Percentiles rank a stretch among this genome's conserved stretches.
Evolutionary conservation across 1,139 yeast species (phyloP).

Genomic region (Meyerozyma elateridarum): DNA sequence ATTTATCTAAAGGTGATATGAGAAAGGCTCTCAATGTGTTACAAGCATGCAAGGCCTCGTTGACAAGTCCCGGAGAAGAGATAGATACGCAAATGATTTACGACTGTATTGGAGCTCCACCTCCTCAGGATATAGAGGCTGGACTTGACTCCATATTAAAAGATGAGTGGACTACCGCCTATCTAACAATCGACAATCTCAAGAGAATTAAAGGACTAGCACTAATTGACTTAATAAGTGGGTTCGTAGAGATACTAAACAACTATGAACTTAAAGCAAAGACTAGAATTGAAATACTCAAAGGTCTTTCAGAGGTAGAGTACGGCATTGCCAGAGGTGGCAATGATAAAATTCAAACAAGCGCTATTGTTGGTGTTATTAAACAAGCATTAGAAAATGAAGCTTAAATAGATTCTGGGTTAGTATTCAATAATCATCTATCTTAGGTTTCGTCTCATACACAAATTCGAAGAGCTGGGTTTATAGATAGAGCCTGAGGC

Average conservation of each 20-base stretch:
- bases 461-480: conserved; percentile 7
- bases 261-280: conserved; percentile 57
- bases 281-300: conserved; percentile 59
- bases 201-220: conserved; percentile 82
- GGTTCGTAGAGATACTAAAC: conserved; percentile 67
- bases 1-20: conserved; percentile 89
- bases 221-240: conserved; percentile 74
- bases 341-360: conserved; percentile 80
- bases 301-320: conserved; percentile 80
- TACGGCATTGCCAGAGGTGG: conserved; percentile 92
- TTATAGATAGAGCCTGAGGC: conserved; percentile 5
- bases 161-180: conserved; percentile 85
- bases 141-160: conserved; percentile 72
- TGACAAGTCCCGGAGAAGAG: conserved; percentile 36
- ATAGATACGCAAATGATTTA: conserved; percentile 74
- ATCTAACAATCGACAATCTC: conserved; percentile 56
- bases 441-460: conserved; percentile 5
- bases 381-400: conserved; percentile 51
- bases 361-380: conserved; percentile 86
- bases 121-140: conserved; percentile 76
- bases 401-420: conserved; percentile 9
- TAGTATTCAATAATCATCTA: conserved; percentile 5
- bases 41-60: conserved; percentile 88
- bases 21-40: conserved; percentile 88
- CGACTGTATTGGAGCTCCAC: conserved; percentile 95